Evolutionary conservation across 2,329 filamentous ascomycete species (phyloP).

Genomic region (Colletotrichum destructivum): DNA sequence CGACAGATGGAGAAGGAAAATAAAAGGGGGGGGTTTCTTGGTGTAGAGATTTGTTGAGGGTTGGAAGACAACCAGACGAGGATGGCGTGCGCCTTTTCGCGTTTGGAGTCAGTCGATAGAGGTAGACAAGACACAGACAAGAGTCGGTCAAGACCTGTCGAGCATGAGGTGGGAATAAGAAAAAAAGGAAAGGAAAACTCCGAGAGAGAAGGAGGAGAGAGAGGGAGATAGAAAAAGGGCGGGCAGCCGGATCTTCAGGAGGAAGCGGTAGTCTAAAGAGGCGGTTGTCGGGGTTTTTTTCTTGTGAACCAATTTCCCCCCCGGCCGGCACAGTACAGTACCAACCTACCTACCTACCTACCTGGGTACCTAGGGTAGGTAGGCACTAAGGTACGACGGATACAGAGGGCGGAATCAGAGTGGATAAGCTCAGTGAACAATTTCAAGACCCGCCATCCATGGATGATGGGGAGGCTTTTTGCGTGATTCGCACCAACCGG

Average conservation of each 20-base stretch:
- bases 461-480: neutral
- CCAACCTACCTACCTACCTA: too few relatives aligned
- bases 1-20: neutral
- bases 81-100: constrained; percentile 11
- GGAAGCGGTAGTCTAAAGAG: constrained; percentile 16
- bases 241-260: constrained; percentile 5
- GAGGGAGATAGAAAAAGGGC: neutral
- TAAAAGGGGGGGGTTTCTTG: neutral
- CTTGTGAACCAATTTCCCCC: constrained; percentile 36
- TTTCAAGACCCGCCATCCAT: constrained; percentile 12
- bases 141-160: constrained; percentile 20
- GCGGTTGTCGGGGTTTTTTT: constrained; percentile 38
- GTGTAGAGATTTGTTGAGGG: neutral
- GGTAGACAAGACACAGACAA: constrained; percentile 2
- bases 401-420: constrained; percentile 26
- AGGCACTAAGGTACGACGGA: neutral
- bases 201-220: neutral
- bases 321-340: neutral
- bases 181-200: neutral
- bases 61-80: neutral
- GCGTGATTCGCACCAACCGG: constrained; percentile 20
- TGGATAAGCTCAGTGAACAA: constrained; percentile 33
- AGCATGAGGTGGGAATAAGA: constrained; percentile 3
- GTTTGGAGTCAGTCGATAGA: neutral
- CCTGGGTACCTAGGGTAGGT: too few relatives aligned